Base-by-base conservation (phyloP, 2,329 filamentous ascomycete species). In the Penicillium palitans region DNA sequence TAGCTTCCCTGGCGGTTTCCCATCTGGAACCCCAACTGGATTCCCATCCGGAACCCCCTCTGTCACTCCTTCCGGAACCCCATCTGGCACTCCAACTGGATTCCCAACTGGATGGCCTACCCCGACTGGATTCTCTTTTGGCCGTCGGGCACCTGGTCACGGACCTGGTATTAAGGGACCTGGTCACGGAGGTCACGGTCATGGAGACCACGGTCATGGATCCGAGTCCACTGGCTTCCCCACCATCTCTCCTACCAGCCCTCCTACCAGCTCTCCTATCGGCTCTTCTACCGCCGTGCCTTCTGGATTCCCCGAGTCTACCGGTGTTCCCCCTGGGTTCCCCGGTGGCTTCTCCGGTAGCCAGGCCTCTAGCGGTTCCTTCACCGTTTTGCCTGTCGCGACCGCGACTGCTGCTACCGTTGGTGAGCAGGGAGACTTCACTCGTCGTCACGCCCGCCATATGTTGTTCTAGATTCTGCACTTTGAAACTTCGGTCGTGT, bases 361-460 rank as follows among this genome's bases (percentile, higher is more conserved):
- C 31, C 19, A 25, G 10, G 45, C 46, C 37, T 51, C 46, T 25
- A 52, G 44, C 9, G 52, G 57, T 41, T 40, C 41, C 21, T 51
- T 48, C 17, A 27, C 46, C 19, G 4, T 40, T 42, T 29, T 55
- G 42, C 49, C 52, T 37, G 31, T 39, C 19, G 47, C 55, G 4
- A 45, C 33, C 9, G 19, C 44, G 19, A 52, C 64, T 48, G 48
- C 47, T 42, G 55, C n/a, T 24, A 31, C 42, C 10, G 17, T 39
- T 37, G 25, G 29, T 19, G 37, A 57, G 40, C 40, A 54, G 3
- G 42, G 56, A 46, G 44, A 49, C 40, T 62, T 67, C 50, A 53
- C 64, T 37, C 69, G 69, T 35, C 39, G 60, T 15, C 70, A 70
- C 35, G 64, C 68, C 39, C 69, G 69, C 60, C 69, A 72, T 47